These are phyloP conservation scores for Chrysoporthe cubensis DNA, from an alignment of 2,329 filamentous ascomycete genomes.

Conservation along the genomic window DNA sequence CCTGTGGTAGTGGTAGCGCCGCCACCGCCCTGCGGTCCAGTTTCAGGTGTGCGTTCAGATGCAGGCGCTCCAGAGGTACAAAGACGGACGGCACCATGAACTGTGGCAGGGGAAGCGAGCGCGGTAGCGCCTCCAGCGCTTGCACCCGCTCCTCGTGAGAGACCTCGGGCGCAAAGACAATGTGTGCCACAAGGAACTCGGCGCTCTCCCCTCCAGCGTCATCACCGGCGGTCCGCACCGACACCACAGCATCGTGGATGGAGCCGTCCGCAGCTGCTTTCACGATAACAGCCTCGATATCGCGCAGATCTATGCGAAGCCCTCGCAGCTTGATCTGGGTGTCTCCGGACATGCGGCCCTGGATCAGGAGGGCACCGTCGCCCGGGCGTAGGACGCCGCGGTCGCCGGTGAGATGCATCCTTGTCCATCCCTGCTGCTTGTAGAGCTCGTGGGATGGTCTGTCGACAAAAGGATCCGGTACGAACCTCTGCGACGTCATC, in stretches of 20 bases:
- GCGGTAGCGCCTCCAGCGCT: no score
- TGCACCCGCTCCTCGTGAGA: no score
- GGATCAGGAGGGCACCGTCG: constrained; percentile 41
- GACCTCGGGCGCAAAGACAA: background rate
- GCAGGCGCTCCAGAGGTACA: constrained; percentile 34
- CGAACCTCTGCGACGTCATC: background rate
- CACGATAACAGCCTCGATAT: constrained; percentile 31
- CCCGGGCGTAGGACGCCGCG: constrained; percentile 36
- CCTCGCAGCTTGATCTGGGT: constrained; percentile 49
- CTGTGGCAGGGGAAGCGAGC: background rate
- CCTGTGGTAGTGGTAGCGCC: constrained; percentile 32
- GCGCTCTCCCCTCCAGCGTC: background rate
- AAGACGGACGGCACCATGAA: background rate
- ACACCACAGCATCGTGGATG: background rate
- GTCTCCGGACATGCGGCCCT: constrained; percentile 46
- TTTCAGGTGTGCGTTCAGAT: constrained; percentile 35
- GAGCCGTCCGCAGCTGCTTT: background rate
- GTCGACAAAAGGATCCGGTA: background rate
- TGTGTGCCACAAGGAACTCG: background rate
- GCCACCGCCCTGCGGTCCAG: constrained; percentile 38
- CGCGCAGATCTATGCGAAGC: constrained; percentile 40
- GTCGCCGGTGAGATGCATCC: constrained; percentile 48
- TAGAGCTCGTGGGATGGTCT: no score
- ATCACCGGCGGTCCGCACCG: no score
- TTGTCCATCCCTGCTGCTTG: constrained; percentile 28